phyloP scores from a whole-genome alignment of 306 rosid genomes.

The Dicorynia guianensis region DNA sequence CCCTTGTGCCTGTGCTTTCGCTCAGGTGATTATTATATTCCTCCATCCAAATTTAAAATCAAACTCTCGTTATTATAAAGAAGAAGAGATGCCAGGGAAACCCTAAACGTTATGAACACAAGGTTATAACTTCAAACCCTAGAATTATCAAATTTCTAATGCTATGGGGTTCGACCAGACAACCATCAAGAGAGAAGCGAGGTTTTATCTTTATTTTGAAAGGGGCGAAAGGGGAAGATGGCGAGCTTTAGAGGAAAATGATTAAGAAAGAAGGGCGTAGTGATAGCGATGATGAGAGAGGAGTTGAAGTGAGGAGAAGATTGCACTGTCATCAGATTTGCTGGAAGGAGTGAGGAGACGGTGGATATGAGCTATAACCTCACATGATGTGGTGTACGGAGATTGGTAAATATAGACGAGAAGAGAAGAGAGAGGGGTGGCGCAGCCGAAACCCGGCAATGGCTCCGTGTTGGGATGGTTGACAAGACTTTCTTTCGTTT shows the following conservation, averaged over 20 bases:
- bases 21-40: conserved; percentile 58
- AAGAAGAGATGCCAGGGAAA: conserved; percentile 41
- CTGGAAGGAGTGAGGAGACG: neutral
- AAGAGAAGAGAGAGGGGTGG: neutral
- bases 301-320: neutral
- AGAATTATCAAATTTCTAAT: neutral
- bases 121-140: conserved; percentile 39
- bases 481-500: conserved; percentile 53
- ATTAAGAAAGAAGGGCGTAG: neutral
- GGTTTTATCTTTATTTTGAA: conserved; percentile 8
- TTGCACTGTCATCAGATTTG: neutral
- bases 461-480: conserved; percentile 48
- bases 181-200: neutral
- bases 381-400: conserved; percentile 17
- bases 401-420: neutral
- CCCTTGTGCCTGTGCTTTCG: conserved; percentile 50
- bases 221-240: neutral
- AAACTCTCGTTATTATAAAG: neutral
- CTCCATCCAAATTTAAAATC: conserved; percentile 41
- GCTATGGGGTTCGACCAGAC: conserved; percentile 6
- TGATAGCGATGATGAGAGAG: neutral
- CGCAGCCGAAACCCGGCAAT: conserved; percentile 48
- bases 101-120: conserved; percentile 27
- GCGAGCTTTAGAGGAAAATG: neutral
- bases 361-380: neutral